Conservation (phyloP, 768 basidiomycete genomes). For the Boletus reticuloceps region DNA sequence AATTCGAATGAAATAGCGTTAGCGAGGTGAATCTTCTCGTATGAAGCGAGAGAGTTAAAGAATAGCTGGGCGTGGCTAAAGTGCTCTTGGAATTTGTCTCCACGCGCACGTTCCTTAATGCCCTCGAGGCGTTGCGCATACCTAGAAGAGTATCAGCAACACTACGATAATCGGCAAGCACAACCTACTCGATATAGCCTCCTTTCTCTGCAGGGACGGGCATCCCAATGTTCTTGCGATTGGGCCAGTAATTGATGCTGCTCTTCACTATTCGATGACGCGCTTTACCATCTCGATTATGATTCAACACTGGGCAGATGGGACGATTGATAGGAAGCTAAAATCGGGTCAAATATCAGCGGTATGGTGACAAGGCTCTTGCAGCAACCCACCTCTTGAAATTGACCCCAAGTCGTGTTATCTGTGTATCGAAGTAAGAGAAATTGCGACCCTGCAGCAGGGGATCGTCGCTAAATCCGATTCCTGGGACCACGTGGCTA, state of each 20-base stretch:
- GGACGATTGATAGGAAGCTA: constrained; percentile 82
- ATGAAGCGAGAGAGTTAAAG: constrained; percentile 70
- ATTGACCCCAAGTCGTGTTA: constrained; percentile 77
- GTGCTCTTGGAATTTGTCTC: constrained; percentile 77
- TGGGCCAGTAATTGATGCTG: constrained; percentile 79
- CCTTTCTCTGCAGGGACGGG: constrained; percentile 52
- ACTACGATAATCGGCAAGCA: neutral
- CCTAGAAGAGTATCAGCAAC: constrained; percentile 30
- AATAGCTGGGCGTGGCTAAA: constrained; percentile 74
- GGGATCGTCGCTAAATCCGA: constrained; percentile 74
- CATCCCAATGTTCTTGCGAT: constrained; percentile 51
- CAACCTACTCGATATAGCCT: constrained; percentile 54
- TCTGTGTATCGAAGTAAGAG: constrained; percentile 84
- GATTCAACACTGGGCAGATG: constrained; percentile 70
- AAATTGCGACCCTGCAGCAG: constrained; percentile 85
- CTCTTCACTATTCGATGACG: constrained; percentile 59
- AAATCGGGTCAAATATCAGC: neutral
- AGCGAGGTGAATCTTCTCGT: constrained; percentile 73
- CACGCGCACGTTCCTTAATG: constrained; percentile 59
- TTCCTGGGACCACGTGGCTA: constrained; percentile 53
- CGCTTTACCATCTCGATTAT: constrained; percentile 59
- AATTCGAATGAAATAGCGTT: constrained; percentile 79
- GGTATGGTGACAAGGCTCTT: neutral
- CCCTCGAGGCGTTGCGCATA: constrained; percentile 49
- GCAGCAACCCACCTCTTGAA: constrained; percentile 54